phyloP scores from a whole-genome alignment of 1,139 yeast genomes.

The Candida sp. region DNA sequence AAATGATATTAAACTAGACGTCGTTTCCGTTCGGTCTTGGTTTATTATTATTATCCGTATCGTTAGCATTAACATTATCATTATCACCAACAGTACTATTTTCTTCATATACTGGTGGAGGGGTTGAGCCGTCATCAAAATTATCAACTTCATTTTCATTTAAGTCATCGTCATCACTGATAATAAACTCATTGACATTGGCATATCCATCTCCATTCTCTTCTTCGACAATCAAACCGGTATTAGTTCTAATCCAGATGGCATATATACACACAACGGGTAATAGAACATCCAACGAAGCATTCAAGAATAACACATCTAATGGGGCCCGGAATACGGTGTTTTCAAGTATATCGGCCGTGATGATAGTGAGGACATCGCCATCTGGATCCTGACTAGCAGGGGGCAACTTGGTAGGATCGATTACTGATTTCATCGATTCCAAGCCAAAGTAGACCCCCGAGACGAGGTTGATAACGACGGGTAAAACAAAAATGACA shows the following conservation, averaged over 20 bases:
- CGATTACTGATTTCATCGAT: neutral
- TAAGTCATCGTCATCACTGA: conserved; percentile 16
- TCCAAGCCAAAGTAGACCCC: conserved; percentile 1
- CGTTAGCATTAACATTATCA: too few relatives aligned
- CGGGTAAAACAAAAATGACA: conserved; percentile 28
- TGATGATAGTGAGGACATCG: neutral
- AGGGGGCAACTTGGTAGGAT: neutral
- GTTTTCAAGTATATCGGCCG: conserved; percentile 2
- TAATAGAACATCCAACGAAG: conserved; percentile 13
- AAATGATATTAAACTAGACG: too few relatives aligned
- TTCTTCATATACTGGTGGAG: neutral
- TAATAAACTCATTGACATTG: conserved; percentile 17
- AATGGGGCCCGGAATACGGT: neutral
- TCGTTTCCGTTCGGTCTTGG: too few relatives aligned
- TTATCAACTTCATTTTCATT: neutral
- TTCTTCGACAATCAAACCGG: conserved; percentile 27
- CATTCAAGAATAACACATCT: conserved; percentile 10
- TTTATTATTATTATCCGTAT: too few relatives aligned
- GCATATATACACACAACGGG: conserved; percentile 21
- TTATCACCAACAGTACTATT: neutral
- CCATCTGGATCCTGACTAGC: conserved; percentile 1
- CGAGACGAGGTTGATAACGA: conserved; percentile 12
- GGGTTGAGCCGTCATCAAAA: neutral
- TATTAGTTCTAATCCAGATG: conserved; percentile 34
- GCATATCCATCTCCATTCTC: conserved; percentile 14